Conservation (phyloP, 2,329 filamentous ascomycete genomes). For the Pseudogymnoascus sp. region DNA sequence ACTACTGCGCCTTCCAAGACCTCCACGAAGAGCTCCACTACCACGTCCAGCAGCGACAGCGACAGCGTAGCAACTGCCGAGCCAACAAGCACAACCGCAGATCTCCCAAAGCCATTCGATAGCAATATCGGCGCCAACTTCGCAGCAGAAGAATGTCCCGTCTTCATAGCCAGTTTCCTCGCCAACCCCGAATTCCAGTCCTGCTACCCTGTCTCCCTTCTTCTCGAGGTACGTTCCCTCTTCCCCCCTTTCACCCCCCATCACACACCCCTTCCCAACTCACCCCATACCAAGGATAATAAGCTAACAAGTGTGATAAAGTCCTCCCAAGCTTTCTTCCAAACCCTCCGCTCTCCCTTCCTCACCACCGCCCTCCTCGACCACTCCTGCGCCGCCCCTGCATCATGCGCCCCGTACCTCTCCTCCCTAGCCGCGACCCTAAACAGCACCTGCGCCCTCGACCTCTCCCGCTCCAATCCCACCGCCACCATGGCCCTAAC, state of each 20-base stretch:
- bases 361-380: conserved; percentile 73
- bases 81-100: conserved; percentile 26
- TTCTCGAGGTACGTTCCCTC: conserved; percentile 58
- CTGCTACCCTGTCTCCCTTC: conserved; percentile 78
- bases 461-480: conserved; percentile 60
- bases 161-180: conserved; percentile 27
- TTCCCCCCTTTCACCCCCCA: no score
- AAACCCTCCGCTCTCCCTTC: conserved; percentile 62
- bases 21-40: conserved; percentile 21
- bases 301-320: conserved; percentile 31
- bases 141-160: conserved; percentile 32
- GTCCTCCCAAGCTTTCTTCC: conserved; percentile 80
- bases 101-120: conserved; percentile 61
- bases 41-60: neutral
- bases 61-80: conserved; percentile 18
- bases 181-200: conserved; percentile 28
- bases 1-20: neutral
- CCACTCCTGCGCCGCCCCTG: conserved; percentile 64
- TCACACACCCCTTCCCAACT: no score
- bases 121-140: conserved; percentile 57
- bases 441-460: conserved; percentile 58
- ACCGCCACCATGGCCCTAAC: conserved; percentile 67
- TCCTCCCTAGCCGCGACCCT: conserved; percentile 58
- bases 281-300: neutral
- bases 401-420: conserved; percentile 60